Evolutionary conservation across 2,329 filamentous ascomycete species (phyloP).

Genomic region (Penicillium thymicola): DNA sequence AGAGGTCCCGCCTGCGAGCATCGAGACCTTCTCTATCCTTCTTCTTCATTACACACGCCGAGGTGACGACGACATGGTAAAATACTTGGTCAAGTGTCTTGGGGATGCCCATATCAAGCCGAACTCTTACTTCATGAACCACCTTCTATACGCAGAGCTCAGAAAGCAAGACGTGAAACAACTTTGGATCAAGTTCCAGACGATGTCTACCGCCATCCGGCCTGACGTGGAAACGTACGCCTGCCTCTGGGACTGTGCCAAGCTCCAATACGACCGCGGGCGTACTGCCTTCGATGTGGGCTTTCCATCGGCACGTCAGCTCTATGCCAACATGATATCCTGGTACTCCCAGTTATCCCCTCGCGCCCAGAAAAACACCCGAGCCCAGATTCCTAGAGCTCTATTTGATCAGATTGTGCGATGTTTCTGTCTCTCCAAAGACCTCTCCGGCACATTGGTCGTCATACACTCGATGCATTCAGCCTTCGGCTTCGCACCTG

Average conservation of each 20-base stretch:
- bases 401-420: conserved; percentile 53
- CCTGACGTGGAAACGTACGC: conserved; percentile 69
- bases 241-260: conserved; percentile 59
- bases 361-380: conserved; percentile 27
- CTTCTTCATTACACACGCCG: conserved; percentile 68
- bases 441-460: conserved; percentile 49
- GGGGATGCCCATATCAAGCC: conserved; percentile 61
- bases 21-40: conserved; percentile 75
- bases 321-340: conserved; percentile 51
- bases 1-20: conserved; percentile 58
- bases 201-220: conserved; percentile 52
- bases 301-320: conserved; percentile 44
- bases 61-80: conserved; percentile 56
- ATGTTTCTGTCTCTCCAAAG: conserved; percentile 50
- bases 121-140: conserved; percentile 75
- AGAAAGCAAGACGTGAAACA: conserved; percentile 55
- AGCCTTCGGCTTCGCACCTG: conserved; percentile 46
- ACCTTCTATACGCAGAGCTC: conserved; percentile 66
- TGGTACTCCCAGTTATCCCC: conserved; percentile 40
- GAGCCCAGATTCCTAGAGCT: conserved; percentile 45
- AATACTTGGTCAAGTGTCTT: conserved; percentile 62
- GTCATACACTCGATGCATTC: conserved; percentile 47
- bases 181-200: conserved; percentile 56
- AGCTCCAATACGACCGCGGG: conserved; percentile 48
- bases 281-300: conserved; percentile 45